phyloP scores from a whole-genome alignment of 2,329 filamentous ascomycete genomes.

The Fusarium coffeatum region DNA sequence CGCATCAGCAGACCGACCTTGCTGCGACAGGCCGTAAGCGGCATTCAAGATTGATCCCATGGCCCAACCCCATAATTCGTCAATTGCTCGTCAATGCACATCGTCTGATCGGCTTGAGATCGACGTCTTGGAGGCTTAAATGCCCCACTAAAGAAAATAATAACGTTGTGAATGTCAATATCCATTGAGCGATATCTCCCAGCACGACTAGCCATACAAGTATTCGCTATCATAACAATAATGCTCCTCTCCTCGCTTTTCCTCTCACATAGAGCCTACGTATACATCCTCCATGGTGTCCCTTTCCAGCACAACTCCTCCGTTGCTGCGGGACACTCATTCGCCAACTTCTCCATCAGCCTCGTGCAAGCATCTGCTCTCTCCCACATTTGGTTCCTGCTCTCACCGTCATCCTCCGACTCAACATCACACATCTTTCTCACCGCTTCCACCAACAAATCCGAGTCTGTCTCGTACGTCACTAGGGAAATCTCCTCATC shows the following conservation, averaged over 20 bases:
- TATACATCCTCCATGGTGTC: background rate
- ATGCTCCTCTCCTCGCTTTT: background rate
- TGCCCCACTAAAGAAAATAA: background rate
- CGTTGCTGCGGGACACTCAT: background rate
- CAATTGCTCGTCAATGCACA: background rate
- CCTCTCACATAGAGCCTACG: background rate
- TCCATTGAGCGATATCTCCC: background rate
- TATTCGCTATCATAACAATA: background rate
- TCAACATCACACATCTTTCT: background rate
- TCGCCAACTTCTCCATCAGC: background rate
- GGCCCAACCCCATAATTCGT: background rate
- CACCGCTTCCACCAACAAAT: background rate
- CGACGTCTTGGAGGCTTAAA: background rate
- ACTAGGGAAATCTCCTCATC: background rate
- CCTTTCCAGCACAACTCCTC: background rate
- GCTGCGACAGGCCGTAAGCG: background rate
- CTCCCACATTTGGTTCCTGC: background rate
- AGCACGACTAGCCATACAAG: background rate
- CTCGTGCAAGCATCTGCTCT: background rate
- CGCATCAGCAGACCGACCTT: background rate
- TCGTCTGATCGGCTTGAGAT: background rate
- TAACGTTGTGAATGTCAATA: background rate
- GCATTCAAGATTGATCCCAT: background rate
- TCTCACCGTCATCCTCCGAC: background rate
- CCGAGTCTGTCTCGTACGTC: background rate